Conservation (phyloP, 306 rosid genomes). For the Lathyrus tuberosus region DNA sequence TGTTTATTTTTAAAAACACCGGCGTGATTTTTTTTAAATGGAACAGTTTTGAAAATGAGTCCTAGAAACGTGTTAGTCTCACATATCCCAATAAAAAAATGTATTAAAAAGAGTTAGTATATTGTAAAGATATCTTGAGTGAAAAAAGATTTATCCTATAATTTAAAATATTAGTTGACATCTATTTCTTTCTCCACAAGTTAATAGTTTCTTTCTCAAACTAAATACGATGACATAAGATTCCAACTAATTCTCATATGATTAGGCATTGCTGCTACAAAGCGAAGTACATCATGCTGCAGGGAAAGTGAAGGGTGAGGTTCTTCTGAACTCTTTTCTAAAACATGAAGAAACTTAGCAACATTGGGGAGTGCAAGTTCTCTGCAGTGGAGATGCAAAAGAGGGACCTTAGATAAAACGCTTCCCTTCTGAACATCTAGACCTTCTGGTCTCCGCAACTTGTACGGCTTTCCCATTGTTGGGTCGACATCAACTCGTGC, state of each 20-base stretch:
- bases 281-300: conserved; percentile 75
- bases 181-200: neutral
- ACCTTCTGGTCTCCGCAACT: conserved; percentile 82
- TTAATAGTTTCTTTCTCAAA: conserved; percentile 44
- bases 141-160: conserved; percentile 9
- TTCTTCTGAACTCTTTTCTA: conserved; percentile 46
- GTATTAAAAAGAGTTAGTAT: neutral
- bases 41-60: too few relatives aligned
- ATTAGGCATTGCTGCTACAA: conserved; percentile 87
- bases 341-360: conserved; percentile 62
- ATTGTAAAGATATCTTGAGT: neutral
- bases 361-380: conserved; percentile 88
- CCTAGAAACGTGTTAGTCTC: neutral
- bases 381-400: conserved; percentile 86
- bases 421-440: conserved; percentile 95
- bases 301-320: conserved; percentile 39
- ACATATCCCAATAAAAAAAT: neutral
- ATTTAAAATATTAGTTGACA: conserved; percentile 21
- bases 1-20: too few relatives aligned
- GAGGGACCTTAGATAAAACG: conserved; percentile 85
- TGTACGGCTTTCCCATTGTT: conserved; percentile 68
- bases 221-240: conserved; percentile 88
- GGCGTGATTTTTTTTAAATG: too few relatives aligned
- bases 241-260: conserved; percentile 99
- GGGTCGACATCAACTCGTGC: conserved; percentile 74